Percentiles rank a stretch among this genome's conserved stretches.
phyloP scores from a whole-genome alignment of 202 grass and related monocot species.

The Brachypodium distachyon region DNA sequence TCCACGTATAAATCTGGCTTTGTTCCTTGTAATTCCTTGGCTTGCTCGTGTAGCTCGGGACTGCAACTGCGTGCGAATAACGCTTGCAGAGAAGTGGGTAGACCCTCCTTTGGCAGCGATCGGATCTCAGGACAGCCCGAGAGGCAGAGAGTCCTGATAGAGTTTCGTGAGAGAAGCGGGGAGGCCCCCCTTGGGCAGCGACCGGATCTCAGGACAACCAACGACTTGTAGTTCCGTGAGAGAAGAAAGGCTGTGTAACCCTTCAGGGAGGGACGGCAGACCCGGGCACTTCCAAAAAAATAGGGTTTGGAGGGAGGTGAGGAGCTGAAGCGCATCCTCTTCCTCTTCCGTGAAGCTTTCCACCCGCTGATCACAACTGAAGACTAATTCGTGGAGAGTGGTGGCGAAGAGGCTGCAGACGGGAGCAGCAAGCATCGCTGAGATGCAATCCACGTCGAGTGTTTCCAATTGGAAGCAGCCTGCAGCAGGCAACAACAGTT shows the following conservation, averaged over 20 bases:
- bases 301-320: background rate
- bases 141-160: background rate
- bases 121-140: too few species aligned
- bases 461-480: background rate
- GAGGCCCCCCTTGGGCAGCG: background rate
- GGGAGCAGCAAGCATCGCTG: background rate
- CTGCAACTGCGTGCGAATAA: background rate
- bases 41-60: background rate
- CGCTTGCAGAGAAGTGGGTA: background rate
- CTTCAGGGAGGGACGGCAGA: background rate
- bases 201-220: background rate
- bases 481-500: background rate
- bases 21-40: background rate
- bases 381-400: accelerated
- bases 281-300: accelerated
- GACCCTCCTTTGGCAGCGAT: background rate
- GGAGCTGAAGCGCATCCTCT: background rate
- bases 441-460: background rate
- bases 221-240: background rate
- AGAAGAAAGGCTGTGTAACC: background rate
- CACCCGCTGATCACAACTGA: background rate
- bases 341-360: background rate
- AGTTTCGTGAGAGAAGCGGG: too few species aligned
- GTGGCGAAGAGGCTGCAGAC: background rate
- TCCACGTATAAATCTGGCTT: too few species aligned